phyloP scores from a whole-genome alignment of 352 stramenopile genomes.

The Pythium phragmitis region DNA sequence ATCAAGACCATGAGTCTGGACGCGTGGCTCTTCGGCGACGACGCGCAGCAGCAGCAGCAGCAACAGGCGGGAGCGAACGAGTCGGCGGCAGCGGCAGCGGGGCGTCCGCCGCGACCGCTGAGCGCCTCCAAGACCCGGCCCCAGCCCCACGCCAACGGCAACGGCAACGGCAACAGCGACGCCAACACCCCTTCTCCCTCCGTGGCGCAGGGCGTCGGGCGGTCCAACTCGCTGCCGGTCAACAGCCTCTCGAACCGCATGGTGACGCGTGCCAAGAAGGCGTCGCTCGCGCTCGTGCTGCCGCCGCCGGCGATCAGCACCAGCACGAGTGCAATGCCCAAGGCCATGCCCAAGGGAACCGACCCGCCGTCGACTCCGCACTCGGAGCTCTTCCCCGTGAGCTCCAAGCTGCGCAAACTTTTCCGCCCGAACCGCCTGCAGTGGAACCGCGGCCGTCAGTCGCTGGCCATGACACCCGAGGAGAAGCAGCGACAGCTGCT shows the following conservation, averaged over 20 bases:
- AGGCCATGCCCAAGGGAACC: not conserved
- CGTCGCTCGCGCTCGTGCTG: slow-evolving; percentile 24
- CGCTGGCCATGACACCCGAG: slow-evolving; percentile 14
- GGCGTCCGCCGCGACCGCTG: slow-evolving; percentile 4
- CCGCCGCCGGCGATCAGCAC: not conserved
- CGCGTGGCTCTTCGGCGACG: slow-evolving; percentile 81
- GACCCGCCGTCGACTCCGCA: slow-evolving; percentile 13
- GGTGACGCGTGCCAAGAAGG: slow-evolving; percentile 30
- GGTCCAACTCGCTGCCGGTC: slow-evolving; percentile 35
- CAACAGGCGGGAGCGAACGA: not conserved
- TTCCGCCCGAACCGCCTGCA: slow-evolving; percentile 65
- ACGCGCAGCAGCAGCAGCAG: slow-evolving; percentile 29
- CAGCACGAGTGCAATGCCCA: not conserved
- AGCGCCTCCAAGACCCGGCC: slow-evolving; percentile 19
- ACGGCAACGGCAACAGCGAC: not conserved
- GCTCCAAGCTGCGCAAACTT: slow-evolving; percentile 71
- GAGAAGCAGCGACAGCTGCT: slow-evolving; percentile 51
- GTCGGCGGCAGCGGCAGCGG: not conserved
- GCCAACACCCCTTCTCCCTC: not conserved
- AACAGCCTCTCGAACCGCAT: slow-evolving; percentile 30
- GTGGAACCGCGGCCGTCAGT: slow-evolving; percentile 39
- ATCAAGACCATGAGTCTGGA: slow-evolving; percentile 71
- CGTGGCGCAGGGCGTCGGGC: not conserved
- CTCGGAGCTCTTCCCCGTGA: slow-evolving; percentile 59
- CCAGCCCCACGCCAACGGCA: not conserved